Percentiles rank a stretch among this genome's conserved stretches.
phyloP scores from a whole-genome alignment of 192 early-diverging fungal genomes.

The Podila epicladia region DNA sequence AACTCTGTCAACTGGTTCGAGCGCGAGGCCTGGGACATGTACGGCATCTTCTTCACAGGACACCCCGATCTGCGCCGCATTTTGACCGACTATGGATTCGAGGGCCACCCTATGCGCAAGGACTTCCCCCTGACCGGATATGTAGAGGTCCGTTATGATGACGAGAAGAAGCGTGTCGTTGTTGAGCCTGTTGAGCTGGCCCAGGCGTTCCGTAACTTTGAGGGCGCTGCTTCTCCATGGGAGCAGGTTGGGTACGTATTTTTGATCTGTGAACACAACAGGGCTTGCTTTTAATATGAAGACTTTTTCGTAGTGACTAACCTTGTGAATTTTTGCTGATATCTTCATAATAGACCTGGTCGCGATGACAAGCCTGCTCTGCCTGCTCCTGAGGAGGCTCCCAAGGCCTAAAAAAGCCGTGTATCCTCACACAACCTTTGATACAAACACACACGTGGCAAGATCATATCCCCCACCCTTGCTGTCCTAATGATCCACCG shows the following conservation, averaged over 20 bases:
- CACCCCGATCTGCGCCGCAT: slow-evolving; percentile 98
- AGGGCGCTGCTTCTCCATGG: slow-evolving; percentile 93
- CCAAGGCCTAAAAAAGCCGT: slow-evolving; percentile 39
- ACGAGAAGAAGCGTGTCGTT: slow-evolving; percentile 97
- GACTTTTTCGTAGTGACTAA: not conserved
- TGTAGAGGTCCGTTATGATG: slow-evolving; percentile 98
- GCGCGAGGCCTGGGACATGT: slow-evolving; percentile 99
- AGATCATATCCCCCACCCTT: too few relatives aligned
- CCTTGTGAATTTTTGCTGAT: not conserved
- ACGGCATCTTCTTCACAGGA: slow-evolving; percentile 93
- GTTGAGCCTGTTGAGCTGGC: slow-evolving; percentile 95
- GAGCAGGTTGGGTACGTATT: slow-evolving; percentile 73
- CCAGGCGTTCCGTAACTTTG: slow-evolving; percentile 97
- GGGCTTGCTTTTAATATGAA: not conserved
- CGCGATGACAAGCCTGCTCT: slow-evolving; percentile 54
- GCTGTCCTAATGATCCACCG: too few relatives aligned
- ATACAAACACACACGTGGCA: not conserved
- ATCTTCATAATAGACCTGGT: slow-evolving; percentile 26
- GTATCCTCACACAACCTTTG: not conserved
- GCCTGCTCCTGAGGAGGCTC: slow-evolving; percentile 36
- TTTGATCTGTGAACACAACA: too few relatives aligned
- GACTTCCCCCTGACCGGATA: slow-evolving; percentile 99
- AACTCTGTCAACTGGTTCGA: slow-evolving; percentile 96
- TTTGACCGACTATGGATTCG: slow-evolving; percentile 98
- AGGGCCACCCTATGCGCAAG: slow-evolving; percentile 94